Conservation (phyloP, 2,329 filamentous ascomycete genomes). For the Plenodomus biglobosus region DNA sequence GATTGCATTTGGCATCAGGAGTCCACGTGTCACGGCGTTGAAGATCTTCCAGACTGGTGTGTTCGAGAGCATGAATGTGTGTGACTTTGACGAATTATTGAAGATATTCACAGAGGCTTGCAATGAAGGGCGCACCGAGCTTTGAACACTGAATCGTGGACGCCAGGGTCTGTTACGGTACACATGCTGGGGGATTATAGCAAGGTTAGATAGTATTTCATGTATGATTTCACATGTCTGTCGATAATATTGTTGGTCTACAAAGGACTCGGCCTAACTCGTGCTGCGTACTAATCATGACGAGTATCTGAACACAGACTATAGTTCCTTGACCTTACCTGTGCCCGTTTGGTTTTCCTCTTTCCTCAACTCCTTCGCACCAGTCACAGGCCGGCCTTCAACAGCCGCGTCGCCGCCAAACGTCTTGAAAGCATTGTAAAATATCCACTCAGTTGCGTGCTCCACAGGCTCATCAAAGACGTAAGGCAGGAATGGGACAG, state of each 20-base stretch:
- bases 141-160: too few relatives aligned
- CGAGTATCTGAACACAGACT: conserved; percentile 3
- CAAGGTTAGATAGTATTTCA: too few relatives aligned
- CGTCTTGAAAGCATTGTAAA: conserved; percentile 76
- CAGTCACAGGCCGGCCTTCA: conserved; percentile 43
- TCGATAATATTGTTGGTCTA: too few relatives aligned
- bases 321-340: conserved; percentile 46
- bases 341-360: conserved; percentile 33
- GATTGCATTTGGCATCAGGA: conserved; percentile 64
- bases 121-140: not conserved
- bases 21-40: conserved; percentile 55
- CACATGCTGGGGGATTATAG: too few relatives aligned
- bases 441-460: conserved; percentile 84
- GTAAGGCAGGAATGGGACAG: conserved; percentile 78
- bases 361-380: conserved; percentile 41
- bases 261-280: too few relatives aligned
- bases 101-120: conserved; percentile 17
- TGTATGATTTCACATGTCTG: too few relatives aligned
- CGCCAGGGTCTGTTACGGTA: too few relatives aligned
- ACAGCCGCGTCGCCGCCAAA: conserved; percentile 68
- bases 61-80: conserved; percentile 59
- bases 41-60: conserved; percentile 51
- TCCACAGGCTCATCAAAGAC: conserved; percentile 94
- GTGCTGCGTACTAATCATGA: too few relatives aligned
- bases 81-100: conserved; percentile 51